Evolutionary conservation across 768 basidiomycete genomes (phyloP).

Genomic region (Dioszegia crocea): DNA sequence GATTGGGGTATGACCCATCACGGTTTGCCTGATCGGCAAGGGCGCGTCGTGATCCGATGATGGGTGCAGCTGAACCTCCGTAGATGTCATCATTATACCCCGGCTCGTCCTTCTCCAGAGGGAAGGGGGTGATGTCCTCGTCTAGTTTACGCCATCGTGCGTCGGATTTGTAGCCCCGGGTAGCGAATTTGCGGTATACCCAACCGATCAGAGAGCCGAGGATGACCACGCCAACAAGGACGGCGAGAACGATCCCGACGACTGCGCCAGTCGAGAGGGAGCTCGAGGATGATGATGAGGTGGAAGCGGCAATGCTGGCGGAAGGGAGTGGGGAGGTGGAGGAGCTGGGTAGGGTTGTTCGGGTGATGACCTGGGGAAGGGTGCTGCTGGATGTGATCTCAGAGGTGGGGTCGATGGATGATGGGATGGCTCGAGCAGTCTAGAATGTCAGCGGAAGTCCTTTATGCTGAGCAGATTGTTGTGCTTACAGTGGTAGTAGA

Average conservation of each 20-base stretch:
- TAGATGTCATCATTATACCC: conserved; percentile 29
- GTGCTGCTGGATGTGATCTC: conserved; percentile 2
- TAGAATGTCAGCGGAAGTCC: too few species aligned
- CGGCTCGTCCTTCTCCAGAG: conserved; percentile 13
- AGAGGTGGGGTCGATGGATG: neutral
- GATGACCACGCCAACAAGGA: conserved; percentile 29
- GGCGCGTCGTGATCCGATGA: conserved; percentile 41
- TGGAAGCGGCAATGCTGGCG: conserved; percentile 9
- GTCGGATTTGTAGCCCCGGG: conserved; percentile 23
- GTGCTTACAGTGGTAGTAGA: neutral
- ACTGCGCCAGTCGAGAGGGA: conserved; percentile 35
- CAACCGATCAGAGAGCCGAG: conserved; percentile 31
- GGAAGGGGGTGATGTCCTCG: conserved; percentile 38
- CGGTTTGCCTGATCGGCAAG: conserved; percentile 17
- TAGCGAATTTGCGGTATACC: conserved; percentile 38
- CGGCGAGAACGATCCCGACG: conserved; percentile 34
- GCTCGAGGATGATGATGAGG: conserved; percentile 2
- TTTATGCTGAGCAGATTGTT: too few species aligned
- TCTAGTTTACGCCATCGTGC: conserved; percentile 38
- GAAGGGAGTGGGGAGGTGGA: conserved; percentile 9
- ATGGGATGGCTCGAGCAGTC: conserved; percentile 1
- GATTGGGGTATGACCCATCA: neutral
- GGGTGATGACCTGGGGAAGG: conserved; percentile 8
- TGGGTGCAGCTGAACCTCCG: conserved; percentile 32
- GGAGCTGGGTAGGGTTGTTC: conserved; percentile 8